Base-by-base conservation (phyloP, 148 eudicot genomes). In the Salicornia ramosissima region DNA sequence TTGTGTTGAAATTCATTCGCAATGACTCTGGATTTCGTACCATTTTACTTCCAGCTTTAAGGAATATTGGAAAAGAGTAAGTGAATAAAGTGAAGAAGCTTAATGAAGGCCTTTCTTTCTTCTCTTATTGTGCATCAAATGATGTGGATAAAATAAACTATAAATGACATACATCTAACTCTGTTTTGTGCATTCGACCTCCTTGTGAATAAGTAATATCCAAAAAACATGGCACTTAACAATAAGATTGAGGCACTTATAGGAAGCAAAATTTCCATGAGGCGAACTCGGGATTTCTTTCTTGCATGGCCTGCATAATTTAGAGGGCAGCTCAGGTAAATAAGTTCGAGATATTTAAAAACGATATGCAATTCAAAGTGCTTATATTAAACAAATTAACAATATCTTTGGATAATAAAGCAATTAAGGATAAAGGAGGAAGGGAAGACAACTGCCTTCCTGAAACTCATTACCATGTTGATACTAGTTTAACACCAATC, bases 1-100 rank as follows among this genome's bases (percentile, higher is more conserved):
- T 58, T 0, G 80, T 73, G 22, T 45, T 70, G 58, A 88, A 85
- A 52, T 83, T 81, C 66, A 81, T 81, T 69, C 81, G 87, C 77
- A 87, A 72, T 6, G 92, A 80, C 64, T 83, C 86, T 0, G 70
- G 79, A 12, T 30, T 74, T 26, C 77, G 30, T 58, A 77, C 47
- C 33, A 75, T 72, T 51, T 79, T 83, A 52, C 68, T 71, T 24
- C 71, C 72, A 54, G 12, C 76, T 79, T 45, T 58, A 68, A 52
- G 7, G 49, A 47, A 33, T 51, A n/a, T 14, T 18, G 34, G 12
- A 61, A 15, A 56, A 12, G 10, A 34, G n/a, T 30, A 4, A 24
- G 5, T 29, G 13, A 2, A 34, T 25, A 54, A 2, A 21, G 24
- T 0, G 45, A 21, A 40, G 3, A 16, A 16, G 9, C 6, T 36